These are phyloP conservation scores for Symbiodinium pilosum DNA, from an alignment of 73 alveolate genomes.

Conservation along the genomic window DNA sequence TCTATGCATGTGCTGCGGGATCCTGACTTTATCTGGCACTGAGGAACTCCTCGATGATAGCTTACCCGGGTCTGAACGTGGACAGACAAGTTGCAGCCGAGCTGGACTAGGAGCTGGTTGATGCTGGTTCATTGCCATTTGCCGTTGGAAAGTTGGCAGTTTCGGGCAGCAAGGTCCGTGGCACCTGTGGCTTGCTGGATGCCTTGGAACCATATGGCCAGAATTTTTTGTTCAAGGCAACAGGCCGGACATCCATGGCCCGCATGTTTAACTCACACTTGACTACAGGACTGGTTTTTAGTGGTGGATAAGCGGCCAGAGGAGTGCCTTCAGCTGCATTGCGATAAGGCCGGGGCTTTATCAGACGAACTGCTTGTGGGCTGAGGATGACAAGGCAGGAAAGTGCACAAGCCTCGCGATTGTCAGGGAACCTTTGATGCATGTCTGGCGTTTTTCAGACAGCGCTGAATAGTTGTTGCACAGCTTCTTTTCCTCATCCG, in stretches of 20 bases:
- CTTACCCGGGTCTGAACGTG: conserved; percentile 59
- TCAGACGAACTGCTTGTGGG: neutral
- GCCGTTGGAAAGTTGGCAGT: neutral
- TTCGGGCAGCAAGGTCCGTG: conserved; percentile 31
- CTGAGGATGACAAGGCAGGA: conserved; percentile 89
- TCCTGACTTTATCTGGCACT: neutral
- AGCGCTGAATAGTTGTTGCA: neutral
- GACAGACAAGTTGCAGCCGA: conserved; percentile 43
- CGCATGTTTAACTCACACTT: no score
- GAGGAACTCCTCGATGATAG: conserved; percentile 80
- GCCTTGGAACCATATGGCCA: conserved; percentile 48
- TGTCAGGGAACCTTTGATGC: conserved; percentile 56
- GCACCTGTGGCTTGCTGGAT: conserved; percentile 78
- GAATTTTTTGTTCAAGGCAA: conserved; percentile 70
- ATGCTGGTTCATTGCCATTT: no score
- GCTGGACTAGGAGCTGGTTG: neutral
- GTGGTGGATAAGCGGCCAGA: conserved; percentile 75
- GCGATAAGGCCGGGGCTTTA: neutral
- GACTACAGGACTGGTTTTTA: conserved; percentile 70
- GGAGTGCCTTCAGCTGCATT: conserved; percentile 18
- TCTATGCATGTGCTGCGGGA: neutral
- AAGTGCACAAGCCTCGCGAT: conserved; percentile 71
- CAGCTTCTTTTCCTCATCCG: neutral
- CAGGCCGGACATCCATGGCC: no score
- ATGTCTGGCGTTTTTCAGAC: neutral